Conservation (phyloP, 2,329 filamentous ascomycete species). For the Phaeoacremonium minimum region DNA sequence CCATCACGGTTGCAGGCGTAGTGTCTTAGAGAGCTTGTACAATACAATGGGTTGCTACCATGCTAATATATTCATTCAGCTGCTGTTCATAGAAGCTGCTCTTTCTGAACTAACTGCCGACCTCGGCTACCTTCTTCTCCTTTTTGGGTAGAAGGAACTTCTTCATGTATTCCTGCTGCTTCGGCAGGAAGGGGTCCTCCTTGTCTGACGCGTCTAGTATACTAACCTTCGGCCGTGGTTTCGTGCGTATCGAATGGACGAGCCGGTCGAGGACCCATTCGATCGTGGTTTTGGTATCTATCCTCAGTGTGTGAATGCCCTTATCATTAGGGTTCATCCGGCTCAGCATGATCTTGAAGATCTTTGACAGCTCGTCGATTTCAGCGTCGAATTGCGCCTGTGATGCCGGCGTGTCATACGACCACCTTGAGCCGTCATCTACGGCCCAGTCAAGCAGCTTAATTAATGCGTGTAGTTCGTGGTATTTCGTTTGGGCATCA, state of each 20-base stretch:
- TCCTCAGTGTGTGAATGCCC: constrained; percentile 59
- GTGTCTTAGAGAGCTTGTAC: no score
- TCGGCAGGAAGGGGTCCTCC: constrained; percentile 33
- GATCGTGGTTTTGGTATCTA: constrained; percentile 72
- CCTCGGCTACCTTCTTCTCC: constrained; percentile 19
- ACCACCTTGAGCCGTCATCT: constrained; percentile 46
- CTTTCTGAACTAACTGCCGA: background rate
- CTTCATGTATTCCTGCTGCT: constrained; percentile 46
- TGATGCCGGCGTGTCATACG: constrained; percentile 3
- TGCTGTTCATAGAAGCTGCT: no score
- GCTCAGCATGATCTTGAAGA: constrained; percentile 52
- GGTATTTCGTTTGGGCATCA: constrained; percentile 59
- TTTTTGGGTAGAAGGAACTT: constrained; percentile 32
- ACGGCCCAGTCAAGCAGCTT: constrained; percentile 71
- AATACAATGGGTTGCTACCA: no score
- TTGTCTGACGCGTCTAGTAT: constrained; percentile 37
- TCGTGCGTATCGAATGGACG: constrained; percentile 65
- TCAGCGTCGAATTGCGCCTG: constrained; percentile 58
- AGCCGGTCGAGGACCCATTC: constrained; percentile 74
- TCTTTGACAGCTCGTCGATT: constrained; percentile 62
- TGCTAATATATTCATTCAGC: no score
- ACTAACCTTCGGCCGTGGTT: constrained; percentile 46
- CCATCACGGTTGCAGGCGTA: no score
- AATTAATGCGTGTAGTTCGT: constrained; percentile 60
- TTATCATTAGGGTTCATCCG: constrained; percentile 73